Evolutionary conservation across 441 rosid species (phyloP).

Genomic region (Aquilaria agallochum): DNA sequence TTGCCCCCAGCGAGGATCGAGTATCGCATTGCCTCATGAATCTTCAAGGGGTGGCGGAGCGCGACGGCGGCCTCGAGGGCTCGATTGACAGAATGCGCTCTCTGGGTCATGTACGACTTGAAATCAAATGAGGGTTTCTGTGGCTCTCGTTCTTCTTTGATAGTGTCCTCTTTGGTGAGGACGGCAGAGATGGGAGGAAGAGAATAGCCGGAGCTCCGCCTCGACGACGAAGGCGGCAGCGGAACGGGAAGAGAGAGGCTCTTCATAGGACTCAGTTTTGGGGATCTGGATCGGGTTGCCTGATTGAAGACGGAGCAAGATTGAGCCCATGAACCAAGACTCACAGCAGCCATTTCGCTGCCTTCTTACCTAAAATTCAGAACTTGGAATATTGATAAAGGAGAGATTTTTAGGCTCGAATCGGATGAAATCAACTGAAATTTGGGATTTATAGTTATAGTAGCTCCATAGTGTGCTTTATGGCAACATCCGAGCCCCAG

Average conservation of each 20-base stretch:
- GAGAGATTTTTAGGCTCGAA: background rate
- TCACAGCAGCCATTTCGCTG: constrained; percentile 47
- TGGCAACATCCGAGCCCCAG: background rate
- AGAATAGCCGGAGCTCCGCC: constrained; percentile 11
- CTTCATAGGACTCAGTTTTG: constrained; percentile 8
- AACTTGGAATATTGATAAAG: background rate
- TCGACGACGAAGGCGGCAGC: background rate
- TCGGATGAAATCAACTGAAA: too few relatives aligned
- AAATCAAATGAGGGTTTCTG: constrained; percentile 52
- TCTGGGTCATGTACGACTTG: constrained; percentile 55
- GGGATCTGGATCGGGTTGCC: constrained; percentile 31
- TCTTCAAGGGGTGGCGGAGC: constrained; percentile 55
- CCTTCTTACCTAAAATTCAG: background rate
- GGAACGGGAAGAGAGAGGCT: background rate
- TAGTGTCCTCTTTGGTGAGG: constrained; percentile 33
- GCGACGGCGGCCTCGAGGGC: constrained; percentile 64
- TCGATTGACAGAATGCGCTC: constrained; percentile 50
- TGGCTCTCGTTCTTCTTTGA: constrained; percentile 26
- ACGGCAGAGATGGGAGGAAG: constrained; percentile 37
- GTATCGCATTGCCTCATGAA: constrained; percentile 89
- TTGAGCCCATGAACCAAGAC: constrained; percentile 44
- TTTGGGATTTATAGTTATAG: too few relatives aligned
- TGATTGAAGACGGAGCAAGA: constrained; percentile 25
- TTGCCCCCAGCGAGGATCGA: constrained; percentile 86
- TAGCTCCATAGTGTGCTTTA: too few relatives aligned